A percentile compares a stretch with the other conserved stretches of the same genome.
Evolutionary conservation across 2,329 filamentous ascomycete species (phyloP).

Genomic region (Ciborinia camelliae): DNA sequence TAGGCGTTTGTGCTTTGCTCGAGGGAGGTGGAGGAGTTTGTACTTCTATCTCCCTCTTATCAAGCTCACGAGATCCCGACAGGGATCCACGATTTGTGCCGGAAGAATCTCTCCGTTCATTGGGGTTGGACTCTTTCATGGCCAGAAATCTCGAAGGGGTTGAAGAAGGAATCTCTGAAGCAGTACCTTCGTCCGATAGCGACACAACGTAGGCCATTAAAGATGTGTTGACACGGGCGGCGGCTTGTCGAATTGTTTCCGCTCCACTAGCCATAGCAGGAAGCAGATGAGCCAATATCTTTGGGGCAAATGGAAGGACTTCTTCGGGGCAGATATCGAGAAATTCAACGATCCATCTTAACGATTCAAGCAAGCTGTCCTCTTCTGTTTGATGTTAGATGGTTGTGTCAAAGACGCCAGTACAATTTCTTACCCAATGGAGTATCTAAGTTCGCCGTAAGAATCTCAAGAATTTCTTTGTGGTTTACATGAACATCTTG

Average conservation of each 20-base stretch:
- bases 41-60: conserved; percentile 51
- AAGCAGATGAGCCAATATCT: conserved; percentile 84
- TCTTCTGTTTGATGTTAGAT: conserved; percentile 58
- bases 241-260: conserved; percentile 83
- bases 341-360: conserved; percentile 94
- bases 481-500: conserved; percentile 96
- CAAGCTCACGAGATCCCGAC: conserved; percentile 46
- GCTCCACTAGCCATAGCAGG: conserved; percentile 91
- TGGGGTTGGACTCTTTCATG: conserved; percentile 37
- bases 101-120: conserved; percentile 36
- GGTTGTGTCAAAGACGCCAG: not conserved
- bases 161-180: conserved; percentile 41
- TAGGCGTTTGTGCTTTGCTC: conserved; percentile 33
- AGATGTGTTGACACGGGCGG: conserved; percentile 82
- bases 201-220: conserved; percentile 94
- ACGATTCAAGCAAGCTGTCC: conserved; percentile 83
- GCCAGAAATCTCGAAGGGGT: conserved; percentile 43
- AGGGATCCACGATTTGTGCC: conserved; percentile 39
- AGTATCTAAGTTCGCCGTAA: conserved; percentile 84
- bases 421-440: conserved; percentile 57
- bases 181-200: conserved; percentile 63
- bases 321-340: conserved; percentile 97
- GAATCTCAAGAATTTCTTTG: conserved; percentile 83
- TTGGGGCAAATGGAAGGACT: conserved; percentile 90
- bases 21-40: conserved; percentile 45